phyloP scores from a whole-genome alignment of 2,329 filamentous ascomycete species.

The Apiospora koreana region DNA sequence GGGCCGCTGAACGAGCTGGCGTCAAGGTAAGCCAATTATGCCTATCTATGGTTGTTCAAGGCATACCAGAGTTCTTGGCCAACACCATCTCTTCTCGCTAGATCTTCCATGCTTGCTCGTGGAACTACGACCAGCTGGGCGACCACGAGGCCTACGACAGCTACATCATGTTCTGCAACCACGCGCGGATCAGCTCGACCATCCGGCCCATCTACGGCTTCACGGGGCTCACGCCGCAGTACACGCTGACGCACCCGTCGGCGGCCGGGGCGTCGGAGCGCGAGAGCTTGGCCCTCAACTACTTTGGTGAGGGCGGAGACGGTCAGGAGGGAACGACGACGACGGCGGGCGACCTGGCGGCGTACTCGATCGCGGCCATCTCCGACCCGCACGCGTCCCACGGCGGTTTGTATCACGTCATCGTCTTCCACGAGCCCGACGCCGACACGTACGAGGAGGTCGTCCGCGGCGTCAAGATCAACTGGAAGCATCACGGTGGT shows the following conservation, averaged over 20 bases:
- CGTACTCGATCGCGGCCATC: constrained; percentile 16
- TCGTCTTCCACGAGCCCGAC: neutral
- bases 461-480: neutral
- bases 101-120: constrained; percentile 30
- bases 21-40: constrained; percentile 19
- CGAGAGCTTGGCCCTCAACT: neutral
- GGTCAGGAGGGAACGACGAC: neutral
- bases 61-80: no score
- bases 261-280: neutral
- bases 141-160: constrained; percentile 31
- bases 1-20: constrained; percentile 36
- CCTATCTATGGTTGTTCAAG: no score
- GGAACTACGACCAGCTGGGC: constrained; percentile 36
- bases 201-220: constrained; percentile 32
- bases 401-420: constrained; percentile 12
- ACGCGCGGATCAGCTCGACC: constrained; percentile 23
- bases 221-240: constrained; percentile 21
- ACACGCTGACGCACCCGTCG: neutral
- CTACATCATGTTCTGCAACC: constrained; percentile 29
- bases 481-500: neutral
- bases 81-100: neutral
- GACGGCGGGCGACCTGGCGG: constrained; percentile 14
- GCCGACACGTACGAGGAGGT: neutral
- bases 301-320: neutral
- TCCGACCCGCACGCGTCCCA: constrained; percentile 10